Evolutionary conservation across 1,284 basidiomycete species (phyloP), one percentile per base, ranked within the genome.

Genomic region (Ceratobasidium theobromae): DNA sequence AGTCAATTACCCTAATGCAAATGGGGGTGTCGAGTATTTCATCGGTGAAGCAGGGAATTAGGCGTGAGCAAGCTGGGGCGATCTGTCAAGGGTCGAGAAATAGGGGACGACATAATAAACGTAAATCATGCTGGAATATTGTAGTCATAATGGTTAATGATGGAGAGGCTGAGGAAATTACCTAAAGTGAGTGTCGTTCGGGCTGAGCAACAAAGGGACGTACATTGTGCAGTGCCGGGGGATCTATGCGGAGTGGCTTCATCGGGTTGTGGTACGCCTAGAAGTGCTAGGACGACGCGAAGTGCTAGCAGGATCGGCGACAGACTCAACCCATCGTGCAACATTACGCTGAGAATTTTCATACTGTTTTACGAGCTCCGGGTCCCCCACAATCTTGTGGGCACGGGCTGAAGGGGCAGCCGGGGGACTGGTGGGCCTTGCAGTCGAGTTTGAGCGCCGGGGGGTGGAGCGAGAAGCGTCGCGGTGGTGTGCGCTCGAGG

Each of bases 281-380:
- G 57, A 40, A n/a, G 18, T 49, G 18, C 41, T 23, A 27, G 43
- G 45, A 46, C 16, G 33, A 30, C 33, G 45, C n/a, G n/a, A n/a
- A 35, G 16, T 18, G 46, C 57, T 62, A 62, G 9, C n/a, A 38
- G 45, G 25, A 62, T 51, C 57, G 46, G 32, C 46, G 12, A 62
- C 57, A 38, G 57, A 21, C 46, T 51, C 57, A 62, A 62, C 57
- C 57, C 57, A 62, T 25, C 57, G 57, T 33, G 57, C 57, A 33
- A 62, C 57, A 32, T 51, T 62, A 62, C 57, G 57, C 32, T 62
- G 57, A 18, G 57, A 62, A 62, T 62, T 35, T 30, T 62, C 57
- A 33, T 62, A 62, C 57, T 62, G 57, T 62, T 62, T 62, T 21
- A 62, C 57, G 33, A 62, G 57, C 57, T 62, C 57, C 27, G 57